These are phyloP conservation scores for Rhodomyrtus psidioides DNA, from an alignment of 441 rosid species.

Conservation along the genomic window DNA sequence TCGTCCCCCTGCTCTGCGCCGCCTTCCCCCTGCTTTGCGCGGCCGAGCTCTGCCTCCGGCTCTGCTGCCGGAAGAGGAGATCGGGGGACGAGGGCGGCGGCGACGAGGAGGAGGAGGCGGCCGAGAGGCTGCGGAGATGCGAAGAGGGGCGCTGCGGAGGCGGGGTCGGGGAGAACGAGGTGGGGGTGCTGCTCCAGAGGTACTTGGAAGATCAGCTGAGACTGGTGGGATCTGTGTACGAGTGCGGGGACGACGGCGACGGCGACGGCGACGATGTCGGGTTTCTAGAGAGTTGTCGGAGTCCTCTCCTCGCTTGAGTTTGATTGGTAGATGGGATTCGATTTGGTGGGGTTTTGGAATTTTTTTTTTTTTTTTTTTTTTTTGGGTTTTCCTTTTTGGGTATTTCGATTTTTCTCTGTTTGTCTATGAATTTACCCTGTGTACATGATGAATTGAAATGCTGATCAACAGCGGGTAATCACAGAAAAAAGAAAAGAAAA, in stretches of 20 bases:
- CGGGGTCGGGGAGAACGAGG: background rate
- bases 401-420: background rate
- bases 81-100: constrained; percentile 1
- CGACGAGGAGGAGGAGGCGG: constrained; percentile 11
- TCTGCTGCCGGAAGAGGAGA: constrained; percentile 16
- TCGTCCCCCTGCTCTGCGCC: constrained; percentile 43
- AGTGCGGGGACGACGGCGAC: constrained; percentile 26
- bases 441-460: background rate
- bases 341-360: background rate
- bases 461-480: background rate
- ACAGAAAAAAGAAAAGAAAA: background rate
- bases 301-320: background rate
- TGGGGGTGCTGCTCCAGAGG: constrained; percentile 30
- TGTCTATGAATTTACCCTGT: background rate
- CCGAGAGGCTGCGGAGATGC: constrained; percentile 2
- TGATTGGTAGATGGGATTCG: background rate
- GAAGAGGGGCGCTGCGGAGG: background rate
- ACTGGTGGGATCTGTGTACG: constrained; percentile 40
- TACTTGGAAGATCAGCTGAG: constrained; percentile 60
- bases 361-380: background rate
- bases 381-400: background rate
- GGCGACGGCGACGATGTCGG: background rate
- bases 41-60: constrained; percentile 30
- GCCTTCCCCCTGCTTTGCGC: constrained; percentile 43
- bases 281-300: background rate